Evolutionary conservation across 208 protist genomes (phyloP).

Genomic region (Leptomonas seymouri): DNA sequence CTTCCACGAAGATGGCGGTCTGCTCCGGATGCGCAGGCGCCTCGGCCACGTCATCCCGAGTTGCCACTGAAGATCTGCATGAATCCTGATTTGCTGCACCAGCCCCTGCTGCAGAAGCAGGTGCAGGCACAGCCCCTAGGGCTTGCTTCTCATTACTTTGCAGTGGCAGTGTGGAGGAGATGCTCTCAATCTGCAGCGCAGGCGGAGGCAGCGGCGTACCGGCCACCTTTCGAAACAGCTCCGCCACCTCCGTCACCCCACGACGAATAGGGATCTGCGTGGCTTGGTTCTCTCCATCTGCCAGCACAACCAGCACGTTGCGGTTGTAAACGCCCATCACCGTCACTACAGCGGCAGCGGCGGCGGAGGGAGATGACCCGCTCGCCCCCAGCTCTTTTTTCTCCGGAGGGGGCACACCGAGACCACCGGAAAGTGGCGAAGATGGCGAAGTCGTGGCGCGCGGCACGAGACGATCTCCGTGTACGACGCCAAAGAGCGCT

Average conservation of each 20-base stretch:
- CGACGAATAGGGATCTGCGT: constrained; percentile 21
- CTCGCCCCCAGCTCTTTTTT: background rate
- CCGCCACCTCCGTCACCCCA: constrained; percentile 24
- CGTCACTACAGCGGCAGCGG: constrained; percentile 1
- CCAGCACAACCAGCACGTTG: constrained; percentile 41
- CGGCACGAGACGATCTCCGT: constrained; percentile 42
- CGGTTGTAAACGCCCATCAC: constrained; percentile 52
- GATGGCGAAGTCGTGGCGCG: background rate
- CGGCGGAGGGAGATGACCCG: background rate
- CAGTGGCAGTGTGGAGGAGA: background rate
- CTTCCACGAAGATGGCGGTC: constrained; percentile 6
- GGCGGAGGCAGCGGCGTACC: constrained; percentile 23
- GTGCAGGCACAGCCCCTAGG: too few relatives aligned
- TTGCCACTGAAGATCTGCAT: background rate
- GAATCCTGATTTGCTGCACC: background rate
- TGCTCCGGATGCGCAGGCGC: background rate
- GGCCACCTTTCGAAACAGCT: constrained; percentile 38
- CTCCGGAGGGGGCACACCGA: background rate
- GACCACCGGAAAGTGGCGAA: background rate
- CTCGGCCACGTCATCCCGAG: background rate
- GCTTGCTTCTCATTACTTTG: background rate
- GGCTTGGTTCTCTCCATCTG: constrained; percentile 35
- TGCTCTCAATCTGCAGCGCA: background rate
- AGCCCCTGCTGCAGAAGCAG: background rate
- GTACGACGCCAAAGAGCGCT: constrained; percentile 42